Conservation (phyloP, 805 yeast species). For the Saccharomyces eubayanus region DNA sequence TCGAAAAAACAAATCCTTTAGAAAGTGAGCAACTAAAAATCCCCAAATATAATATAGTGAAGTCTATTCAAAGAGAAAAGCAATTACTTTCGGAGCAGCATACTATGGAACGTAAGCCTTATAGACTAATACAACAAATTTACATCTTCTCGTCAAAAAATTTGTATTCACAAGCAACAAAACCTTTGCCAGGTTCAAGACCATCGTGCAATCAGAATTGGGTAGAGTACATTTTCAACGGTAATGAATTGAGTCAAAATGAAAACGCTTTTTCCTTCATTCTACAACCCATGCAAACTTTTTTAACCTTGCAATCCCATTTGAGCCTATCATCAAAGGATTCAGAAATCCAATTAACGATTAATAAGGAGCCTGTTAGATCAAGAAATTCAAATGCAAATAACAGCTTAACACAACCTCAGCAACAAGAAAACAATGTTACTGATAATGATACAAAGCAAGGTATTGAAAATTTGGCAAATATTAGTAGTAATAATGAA, state of each 20-base stretch:
- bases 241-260: constrained; percentile 19
- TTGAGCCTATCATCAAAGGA: constrained; percentile 6
- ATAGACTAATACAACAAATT: constrained; percentile 17
- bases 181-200: constrained; percentile 24
- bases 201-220: constrained; percentile 27
- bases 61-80: constrained; percentile 18
- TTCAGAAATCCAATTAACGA: constrained; percentile 9
- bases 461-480: neutral
- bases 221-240: constrained; percentile 25
- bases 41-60: constrained; percentile 24
- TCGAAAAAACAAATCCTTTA: neutral
- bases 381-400: constrained; percentile 1
- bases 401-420: neutral
- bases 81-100: constrained; percentile 16
- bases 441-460: neutral
- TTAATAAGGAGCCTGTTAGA: constrained; percentile 21
- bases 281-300: constrained; percentile 26
- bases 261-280: constrained; percentile 24
- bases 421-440: constrained; percentile 1
- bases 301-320: constrained; percentile 19
- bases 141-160: constrained; percentile 22
- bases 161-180: constrained; percentile 24
- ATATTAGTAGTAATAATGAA: neutral
- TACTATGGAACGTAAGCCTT: constrained; percentile 16
- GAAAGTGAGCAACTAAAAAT: constrained; percentile 18